Base-by-base conservation (phyloP, 495 filamentous ascomycete species). In the Apodospora peruviana region DNA sequence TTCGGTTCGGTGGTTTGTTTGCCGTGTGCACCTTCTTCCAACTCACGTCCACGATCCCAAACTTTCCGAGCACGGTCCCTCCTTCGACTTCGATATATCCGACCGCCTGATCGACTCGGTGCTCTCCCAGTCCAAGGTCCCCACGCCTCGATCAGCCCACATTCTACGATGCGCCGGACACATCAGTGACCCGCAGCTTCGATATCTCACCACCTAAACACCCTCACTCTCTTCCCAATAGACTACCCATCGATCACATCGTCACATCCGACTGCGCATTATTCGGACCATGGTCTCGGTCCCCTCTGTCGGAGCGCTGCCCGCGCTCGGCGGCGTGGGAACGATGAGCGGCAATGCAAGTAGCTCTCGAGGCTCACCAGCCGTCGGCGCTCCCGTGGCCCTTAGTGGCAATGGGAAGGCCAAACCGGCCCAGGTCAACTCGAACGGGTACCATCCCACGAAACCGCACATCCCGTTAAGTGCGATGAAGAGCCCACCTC, bases 401-500 rank as follows among this genome's bases (percentile, higher is more conserved):
- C 56, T 62, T 55, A 53, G 59, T 47, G 55, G 58, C 25, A 63
- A 63, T 48, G 54, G 60, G 35, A 79, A 77, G 48, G 42, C 67
- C 3, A 73, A 71, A 47, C 47, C 69, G 4, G 51, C 60, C n/a
- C 68, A 66, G 32, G 65, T 70, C 51, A 74, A 70, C 62, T 66
- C 69, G n/a, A 79, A 79, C 55, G 71, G 75, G 50, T 71, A 73
- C 29, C 74, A 79, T 52, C 75, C 75, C 25, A 53, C 71, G 4
- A 74, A 76, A 40, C 59, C 70, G 4, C 70, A 68, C 23, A 59
- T 65, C 19, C 75, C 73, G 34, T 61, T 81, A 39, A 81, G 77
- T 55, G 67, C 73, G 29, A 66, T 81, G 68, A 68, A 56, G 34
- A 77, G 74, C 43, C 40, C 68, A 42, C 82, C 89, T 35, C 74